Evolutionary conservation across 106 monocot species (phyloP).

Genomic region (Narthecium ossifragum): DNA sequence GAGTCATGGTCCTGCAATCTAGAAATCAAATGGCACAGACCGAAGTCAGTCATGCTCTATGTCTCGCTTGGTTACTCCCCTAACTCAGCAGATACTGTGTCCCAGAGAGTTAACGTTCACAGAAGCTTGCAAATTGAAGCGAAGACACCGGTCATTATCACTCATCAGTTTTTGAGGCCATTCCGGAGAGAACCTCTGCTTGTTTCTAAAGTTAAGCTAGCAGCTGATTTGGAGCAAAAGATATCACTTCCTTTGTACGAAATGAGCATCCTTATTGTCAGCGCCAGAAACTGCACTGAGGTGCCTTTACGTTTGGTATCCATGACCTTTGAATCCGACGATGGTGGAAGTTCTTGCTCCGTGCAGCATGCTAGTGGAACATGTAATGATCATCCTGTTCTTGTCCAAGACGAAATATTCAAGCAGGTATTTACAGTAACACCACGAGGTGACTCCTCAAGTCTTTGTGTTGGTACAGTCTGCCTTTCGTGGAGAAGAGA

Average conservation of each 20-base stretch:
- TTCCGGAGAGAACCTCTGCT: constrained; percentile 78
- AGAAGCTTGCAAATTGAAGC: constrained; percentile 96
- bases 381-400: constrained; percentile 15
- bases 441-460: constrained; percentile 35
- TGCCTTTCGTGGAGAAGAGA: constrained; percentile 55
- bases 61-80: constrained; percentile 80
- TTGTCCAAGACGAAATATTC: constrained; percentile 75
- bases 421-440: constrained; percentile 65
- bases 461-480: constrained; percentile 44
- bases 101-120: constrained; percentile 76
- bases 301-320: constrained; percentile 58
- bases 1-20: constrained; percentile 81
- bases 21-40: constrained; percentile 79
- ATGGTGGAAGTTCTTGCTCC: constrained; percentile 15
- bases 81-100: constrained; percentile 9
- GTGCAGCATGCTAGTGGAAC: constrained; percentile 31
- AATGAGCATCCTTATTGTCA: constrained; percentile 55
- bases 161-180: constrained; percentile 67
- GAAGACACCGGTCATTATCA: constrained; percentile 54
- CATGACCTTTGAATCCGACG: constrained; percentile 41
- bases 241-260: constrained; percentile 52
- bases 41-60: constrained; percentile 86
- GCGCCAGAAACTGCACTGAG: constrained; percentile 72
- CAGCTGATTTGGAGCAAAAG: constrained; percentile 23
- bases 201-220: constrained; percentile 46